Evolutionary conservation across 345 rosid genomes (phyloP), one percentile per base, ranked within the genome.

Genomic region (Isatis tinctoria): DNA sequence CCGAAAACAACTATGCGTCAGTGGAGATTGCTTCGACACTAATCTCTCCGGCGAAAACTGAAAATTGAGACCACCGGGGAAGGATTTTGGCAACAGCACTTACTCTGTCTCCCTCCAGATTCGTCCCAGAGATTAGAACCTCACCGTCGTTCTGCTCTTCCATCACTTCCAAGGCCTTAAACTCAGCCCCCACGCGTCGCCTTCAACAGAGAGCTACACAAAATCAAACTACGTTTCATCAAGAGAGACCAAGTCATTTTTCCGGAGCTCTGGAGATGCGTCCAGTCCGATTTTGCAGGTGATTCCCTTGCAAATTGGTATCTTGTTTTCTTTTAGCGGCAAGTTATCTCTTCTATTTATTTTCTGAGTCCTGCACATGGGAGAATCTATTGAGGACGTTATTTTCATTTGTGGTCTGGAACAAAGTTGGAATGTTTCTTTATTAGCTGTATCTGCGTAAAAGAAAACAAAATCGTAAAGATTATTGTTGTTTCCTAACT

Each of bases 1-100:
- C n/a, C n/a, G 83, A 14, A 83, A 81, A 41, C 83, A 33, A 1
- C 82, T 83, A 0, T 93, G 98, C 72, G 59, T 45, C 10, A 96
- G 97, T 2, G 98, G 98, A 2, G 98, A 93, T 75, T 89, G 87
- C 80, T 93, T 84, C 44, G 98, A 93, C 75, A 78, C 87, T 0
- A 97, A 91, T 84, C 89, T 93, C 22, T 89, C 96, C 3, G 97
- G 98, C 3, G 88, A 84, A 37, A 74, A 82, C 35, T 93, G 98
- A 96, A 93, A 89, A 73, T 91, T 94, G 1, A 68, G 94, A 78
- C 98, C 98, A 13, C 70, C 75, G 47, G 85, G 91, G 27, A 88
- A 72, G 60, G 96, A 93, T 74, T 85, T 93, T 6, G 85, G 85
- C 32, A 85, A 93, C 62, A 96, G 97, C 7, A 82, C 89, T 4